Base-by-base conservation (phyloP, 768 basidiomycete genomes). In the Russula dissimulans region DNA sequence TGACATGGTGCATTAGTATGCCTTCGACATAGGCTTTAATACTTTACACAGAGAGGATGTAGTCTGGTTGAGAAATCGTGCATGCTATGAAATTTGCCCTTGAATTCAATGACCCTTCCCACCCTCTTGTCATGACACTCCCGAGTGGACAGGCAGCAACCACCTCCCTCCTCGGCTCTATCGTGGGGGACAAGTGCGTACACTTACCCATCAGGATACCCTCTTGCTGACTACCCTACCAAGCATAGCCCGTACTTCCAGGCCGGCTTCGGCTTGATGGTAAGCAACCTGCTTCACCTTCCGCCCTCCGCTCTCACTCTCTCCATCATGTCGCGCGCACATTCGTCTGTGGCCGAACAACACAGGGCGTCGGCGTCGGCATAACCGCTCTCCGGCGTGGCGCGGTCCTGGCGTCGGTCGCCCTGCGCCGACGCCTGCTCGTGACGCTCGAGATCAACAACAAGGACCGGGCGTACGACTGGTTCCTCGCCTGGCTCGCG, bases 241-340 rank as follows among this genome's bases (percentile, higher is more conserved):
- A 80, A 80, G 74, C 67, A 69, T 67, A 99, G 97, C 71, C 95
- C 93, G 41, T 95, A 93, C 76, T 98, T 99, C 70, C 91, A 95
- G 70, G 97, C 95, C 50, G 95, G 97, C 31, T 97, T 97, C 68
- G 97, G 95, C 39, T 81, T 99, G 41, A 95, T 98, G 94, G 95
- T 95, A 65, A 59, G 74, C 62, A 11, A 29, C 12, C 31, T 0
- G 29, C 9, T 10, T 1, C 6, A 14, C 17, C 10, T 5, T 26
- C 15, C 31, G 15, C 12, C 17, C 18, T 32, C 31, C 32, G 15
- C 47, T 0, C 26, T 22, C 34, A 38, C 39, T 8, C 10, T 5
- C 18, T 45, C 15, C 3, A 15, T 18, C 3, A 15, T 18, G 22
- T 14, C 22, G 31, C n/a, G n/a, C 12, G 22, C 22, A 26, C 22